Base-by-base conservation (phyloP, 768 basidiomycete species). In the Exsudoporus frostii region DNA sequence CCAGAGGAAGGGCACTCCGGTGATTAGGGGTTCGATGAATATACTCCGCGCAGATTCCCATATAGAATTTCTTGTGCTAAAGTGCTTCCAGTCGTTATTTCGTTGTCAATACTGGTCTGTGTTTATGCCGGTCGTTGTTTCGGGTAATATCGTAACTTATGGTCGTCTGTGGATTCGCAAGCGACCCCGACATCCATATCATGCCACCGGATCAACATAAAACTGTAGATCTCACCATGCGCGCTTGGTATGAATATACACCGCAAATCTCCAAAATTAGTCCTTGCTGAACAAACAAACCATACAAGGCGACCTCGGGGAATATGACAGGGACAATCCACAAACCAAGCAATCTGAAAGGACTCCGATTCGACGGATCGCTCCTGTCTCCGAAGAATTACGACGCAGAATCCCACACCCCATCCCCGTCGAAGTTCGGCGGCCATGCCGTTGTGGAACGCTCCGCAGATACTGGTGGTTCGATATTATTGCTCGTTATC, bases 391-490 rank as follows among this genome's bases (percentile, higher is more conserved):
- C 54, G 20, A 60, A 50, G 54, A 41, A 52, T 50, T n/a, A 60
- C 49, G 43, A 48, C 34, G 29, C 32, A 41, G 25, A 39, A 47
- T 62, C 57, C 54, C 62, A 62, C 54, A 60, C 54, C 4, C 44
- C 50, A 57, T 63, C 45, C 58, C 57, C 69, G 58, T 65, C 60
- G 44, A 59, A 54, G 25, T 56, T 48, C 54, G 63, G 58, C 48
- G 55, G 53, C 70, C 69, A 69, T 36, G 47, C 36, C 19, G 50
- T 73, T 38, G 78, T 78, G 48, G 74, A 80, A 41, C 78, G 76
- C 68, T 78, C 76, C 54, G 73, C 73, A 51, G 78, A 80, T 17
- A 76, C 69, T 37, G 73, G 68, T 65, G 47, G 41, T 33, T 55
- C 57, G 47, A 55, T 50, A 15, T 55, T 37, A 37, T 48, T 46